Evolutionary conservation across 2,329 filamentous ascomycete genomes (phyloP).

Genomic region (Venturia asperata): DNA sequence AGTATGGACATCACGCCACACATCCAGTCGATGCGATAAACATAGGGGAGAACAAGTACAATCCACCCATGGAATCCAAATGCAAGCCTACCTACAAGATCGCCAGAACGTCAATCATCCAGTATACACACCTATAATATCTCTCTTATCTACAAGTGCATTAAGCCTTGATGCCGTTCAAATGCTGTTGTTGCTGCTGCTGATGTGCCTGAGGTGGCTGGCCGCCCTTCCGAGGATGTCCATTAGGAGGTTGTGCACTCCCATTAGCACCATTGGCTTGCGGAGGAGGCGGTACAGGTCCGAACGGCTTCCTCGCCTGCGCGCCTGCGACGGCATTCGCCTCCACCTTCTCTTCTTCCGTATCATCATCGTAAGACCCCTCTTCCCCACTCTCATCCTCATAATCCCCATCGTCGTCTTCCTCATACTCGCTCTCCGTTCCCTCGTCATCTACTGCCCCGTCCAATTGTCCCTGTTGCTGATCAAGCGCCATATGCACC

Average conservation of each 20-base stretch:
- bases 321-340: slow-evolving; percentile 10
- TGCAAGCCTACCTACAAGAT: slow-evolving; percentile 5
- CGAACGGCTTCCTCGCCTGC: slow-evolving; percentile 14
- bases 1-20: not conserved
- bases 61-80: slow-evolving; percentile 1
- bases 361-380: slow-evolving; percentile 20
- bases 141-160: not conserved
- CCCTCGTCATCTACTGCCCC: slow-evolving; percentile 28
- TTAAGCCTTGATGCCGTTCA: slow-evolving; percentile 19
- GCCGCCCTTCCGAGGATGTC: slow-evolving; percentile 7
- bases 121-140: slow-evolving; percentile 6
- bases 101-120: not conserved
- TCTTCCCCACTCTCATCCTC: slow-evolving; percentile 18
- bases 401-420: slow-evolving; percentile 44
- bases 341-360: slow-evolving; percentile 19
- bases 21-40: not conserved
- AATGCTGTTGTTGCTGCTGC: slow-evolving; percentile 10
- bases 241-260: slow-evolving; percentile 5
- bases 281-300: slow-evolving; percentile 19
- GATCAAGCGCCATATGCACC: slow-evolving; percentile 45
- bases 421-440: slow-evolving; percentile 46
- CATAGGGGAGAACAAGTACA: not conserved
- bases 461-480: slow-evolving; percentile 41
- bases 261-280: slow-evolving; percentile 1
- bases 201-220: slow-evolving; percentile 1